A percentile compares a stretch with the other conserved stretches of the same genome.
These are phyloP conservation scores for Zelopaecilomyces penicillatus DNA, from an alignment of 2,329 filamentous ascomycete species.

Conservation along the genomic window DNA sequence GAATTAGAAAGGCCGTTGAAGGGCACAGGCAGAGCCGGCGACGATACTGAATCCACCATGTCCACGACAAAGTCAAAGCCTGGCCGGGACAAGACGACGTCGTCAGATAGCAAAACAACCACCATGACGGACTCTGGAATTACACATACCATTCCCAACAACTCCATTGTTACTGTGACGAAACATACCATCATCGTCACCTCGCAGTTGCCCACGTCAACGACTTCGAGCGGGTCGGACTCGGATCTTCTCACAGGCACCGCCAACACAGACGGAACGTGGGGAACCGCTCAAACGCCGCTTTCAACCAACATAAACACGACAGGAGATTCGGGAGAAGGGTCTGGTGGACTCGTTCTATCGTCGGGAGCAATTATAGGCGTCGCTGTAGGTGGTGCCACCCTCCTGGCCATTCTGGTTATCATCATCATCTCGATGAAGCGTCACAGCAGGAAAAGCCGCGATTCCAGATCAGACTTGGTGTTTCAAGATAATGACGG, in stretches of 20 bases:
- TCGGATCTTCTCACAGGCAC: constrained; percentile 6
- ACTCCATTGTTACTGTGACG: constrained; percentile 25
- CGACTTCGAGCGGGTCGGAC: constrained; percentile 4
- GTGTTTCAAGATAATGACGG: constrained; percentile 6
- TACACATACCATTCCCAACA: constrained; percentile 28
- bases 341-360: constrained; percentile 9
- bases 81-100: not conserved
- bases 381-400: constrained; percentile 20
- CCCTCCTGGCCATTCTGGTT: constrained; percentile 18
- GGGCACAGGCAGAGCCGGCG: not conserved
- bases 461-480: constrained; percentile 4
- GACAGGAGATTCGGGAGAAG: not conserved
- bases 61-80: not conserved
- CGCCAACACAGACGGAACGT: constrained; percentile 5
- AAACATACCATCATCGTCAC: constrained; percentile 25
- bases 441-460: constrained; percentile 15
- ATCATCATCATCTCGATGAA: constrained; percentile 13
- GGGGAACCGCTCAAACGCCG: constrained; percentile 3
- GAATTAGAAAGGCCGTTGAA: not conserved
- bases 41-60: not conserved
- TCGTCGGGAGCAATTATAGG: constrained; percentile 26
- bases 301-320: constrained; percentile 10
- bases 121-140: constrained; percentile 28
- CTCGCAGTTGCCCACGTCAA: constrained; percentile 15
- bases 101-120: constrained; percentile 5